Percentiles rank a stretch among this genome's conserved stretches.
phyloP scores from a whole-genome alignment of 768 basidiomycete genomes.

The Agrocybe chaxingu region DNA sequence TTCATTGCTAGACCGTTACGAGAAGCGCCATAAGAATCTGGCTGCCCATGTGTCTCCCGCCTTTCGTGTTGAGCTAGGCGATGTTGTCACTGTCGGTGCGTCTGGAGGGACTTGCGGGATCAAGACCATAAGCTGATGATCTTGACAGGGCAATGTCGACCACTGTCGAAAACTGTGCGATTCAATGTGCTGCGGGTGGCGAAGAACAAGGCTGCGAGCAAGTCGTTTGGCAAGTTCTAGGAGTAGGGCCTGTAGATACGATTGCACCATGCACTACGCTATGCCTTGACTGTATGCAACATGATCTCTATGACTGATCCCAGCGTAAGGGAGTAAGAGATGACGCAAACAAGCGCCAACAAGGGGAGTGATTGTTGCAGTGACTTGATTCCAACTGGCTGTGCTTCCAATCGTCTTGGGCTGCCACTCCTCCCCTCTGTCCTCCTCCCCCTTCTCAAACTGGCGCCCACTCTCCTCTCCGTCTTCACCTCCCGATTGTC shows the following conservation, averaged over 20 bases:
- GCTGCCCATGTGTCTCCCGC: slow-evolving; percentile 96
- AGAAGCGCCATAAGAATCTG: slow-evolving; percentile 98
- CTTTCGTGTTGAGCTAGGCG: slow-evolving; percentile 96
- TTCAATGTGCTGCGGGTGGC: slow-evolving; percentile 98
- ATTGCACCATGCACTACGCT: slow-evolving; percentile 22
- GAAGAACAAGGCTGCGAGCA: slow-evolving; percentile 88
- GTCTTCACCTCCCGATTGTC: slow-evolving; percentile 70
- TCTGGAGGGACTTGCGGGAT: slow-evolving; percentile 17
- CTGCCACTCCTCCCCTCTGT: slow-evolving; percentile 7
- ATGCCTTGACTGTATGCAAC: slow-evolving; percentile 15
- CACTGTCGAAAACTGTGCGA: slow-evolving; percentile 96
- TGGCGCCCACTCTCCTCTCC: slow-evolving; percentile 82
- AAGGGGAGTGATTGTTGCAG: slow-evolving; percentile 18
- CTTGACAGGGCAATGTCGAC: slow-evolving; percentile 89
- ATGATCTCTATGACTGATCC: slow-evolving; percentile 8
- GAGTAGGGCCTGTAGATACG: slow-evolving; percentile 19
- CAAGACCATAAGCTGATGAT: slow-evolving; percentile 6
- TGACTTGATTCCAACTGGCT: slow-evolving; percentile 12
- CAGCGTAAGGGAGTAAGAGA: slow-evolving; percentile 6
- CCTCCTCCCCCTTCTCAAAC: slow-evolving; percentile 36
- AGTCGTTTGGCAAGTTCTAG: slow-evolving; percentile 94
- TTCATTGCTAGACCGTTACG: slow-evolving; percentile 78
- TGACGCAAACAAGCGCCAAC: slow-evolving; percentile 34
- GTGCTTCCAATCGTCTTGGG: slow-evolving; percentile 16
- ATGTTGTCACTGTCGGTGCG: slow-evolving; percentile 92